Conservation (phyloP, 2,329 filamentous ascomycete genomes). For the Paecilomyces variotii region DNA sequence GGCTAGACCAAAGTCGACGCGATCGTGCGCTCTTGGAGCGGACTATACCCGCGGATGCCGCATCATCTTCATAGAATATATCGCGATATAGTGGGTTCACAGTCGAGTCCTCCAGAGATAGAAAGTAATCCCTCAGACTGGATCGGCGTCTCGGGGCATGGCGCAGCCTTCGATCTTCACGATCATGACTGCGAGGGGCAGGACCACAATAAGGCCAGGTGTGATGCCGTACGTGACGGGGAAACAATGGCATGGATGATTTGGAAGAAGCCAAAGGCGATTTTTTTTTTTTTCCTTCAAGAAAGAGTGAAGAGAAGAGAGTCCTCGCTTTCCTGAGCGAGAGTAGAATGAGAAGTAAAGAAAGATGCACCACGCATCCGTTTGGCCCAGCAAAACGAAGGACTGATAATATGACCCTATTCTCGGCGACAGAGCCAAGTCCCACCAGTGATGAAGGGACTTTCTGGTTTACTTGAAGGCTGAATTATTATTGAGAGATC, state of each 20-base stretch:
- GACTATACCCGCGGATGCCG: constrained; percentile 25
- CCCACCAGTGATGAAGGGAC: not conserved
- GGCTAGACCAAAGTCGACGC: constrained; percentile 3
- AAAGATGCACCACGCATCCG: not conserved
- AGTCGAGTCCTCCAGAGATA: constrained; percentile 6
- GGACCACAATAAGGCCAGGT: constrained; percentile 30
- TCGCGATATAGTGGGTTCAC: constrained; percentile 16
- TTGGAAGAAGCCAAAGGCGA: not conserved
- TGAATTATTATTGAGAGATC: not conserved
- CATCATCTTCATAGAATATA: constrained; percentile 18
- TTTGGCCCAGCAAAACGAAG: not conserved
- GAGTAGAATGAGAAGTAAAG: not conserved
- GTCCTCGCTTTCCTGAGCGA: not conserved
- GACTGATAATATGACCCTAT: not conserved
- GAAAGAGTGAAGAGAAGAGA: not conserved
- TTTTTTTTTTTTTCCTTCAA: not conserved
- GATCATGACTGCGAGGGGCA: constrained; percentile 12
- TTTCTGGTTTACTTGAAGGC: not conserved
- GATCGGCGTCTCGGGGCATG: constrained; percentile 8
- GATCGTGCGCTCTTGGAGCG: constrained; percentile 9
- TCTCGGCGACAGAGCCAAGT: not conserved
- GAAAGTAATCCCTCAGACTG: not conserved
- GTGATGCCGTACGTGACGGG: constrained; percentile 25
- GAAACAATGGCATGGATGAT: constrained; percentile 16
- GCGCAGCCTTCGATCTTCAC: constrained; percentile 12